A percentile compares a stretch with the other conserved stretches of the same genome.
These are phyloP conservation scores for Pelargonium citronellum DNA, from an alignment of 441 rosid genomes.

Conservation along the genomic window DNA sequence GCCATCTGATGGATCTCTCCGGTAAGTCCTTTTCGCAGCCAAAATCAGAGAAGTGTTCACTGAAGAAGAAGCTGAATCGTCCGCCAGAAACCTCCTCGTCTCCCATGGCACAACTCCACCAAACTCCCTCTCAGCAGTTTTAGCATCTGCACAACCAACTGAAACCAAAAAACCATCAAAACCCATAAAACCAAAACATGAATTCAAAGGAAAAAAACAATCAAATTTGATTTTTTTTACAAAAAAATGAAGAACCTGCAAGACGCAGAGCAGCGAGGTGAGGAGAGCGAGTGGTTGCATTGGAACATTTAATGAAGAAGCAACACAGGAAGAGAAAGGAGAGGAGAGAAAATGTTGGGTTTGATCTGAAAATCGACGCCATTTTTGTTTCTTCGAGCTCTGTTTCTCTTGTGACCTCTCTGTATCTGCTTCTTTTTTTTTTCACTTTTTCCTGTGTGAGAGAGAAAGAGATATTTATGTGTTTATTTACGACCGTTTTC, in stretches of 20 bases:
- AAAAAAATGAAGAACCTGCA: too few relatives aligned
- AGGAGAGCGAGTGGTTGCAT: background rate
- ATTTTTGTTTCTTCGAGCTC: background rate
- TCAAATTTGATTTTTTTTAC: too few relatives aligned
- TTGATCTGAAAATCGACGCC: background rate
- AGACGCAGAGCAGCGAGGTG: background rate
- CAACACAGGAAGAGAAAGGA: background rate
- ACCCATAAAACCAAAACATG: background rate
- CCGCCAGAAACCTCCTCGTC: background rate
- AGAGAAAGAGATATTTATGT: too few relatives aligned
- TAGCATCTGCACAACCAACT: background rate
- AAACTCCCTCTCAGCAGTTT: background rate
- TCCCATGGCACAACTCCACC: background rate
- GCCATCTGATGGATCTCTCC: constrained; percentile 32
- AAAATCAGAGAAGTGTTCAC: constrained; percentile 24
- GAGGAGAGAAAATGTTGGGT: background rate
- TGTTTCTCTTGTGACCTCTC: too few relatives aligned
- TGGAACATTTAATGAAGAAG: background rate
- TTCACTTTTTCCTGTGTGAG: too few relatives aligned
- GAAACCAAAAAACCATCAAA: background rate
- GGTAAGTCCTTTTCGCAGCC: constrained; percentile 34
- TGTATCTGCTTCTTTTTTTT: too few relatives aligned
- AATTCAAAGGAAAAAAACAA: background rate
- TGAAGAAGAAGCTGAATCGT: background rate
- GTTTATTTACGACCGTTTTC: too few relatives aligned